Evolutionary conservation across 2,329 filamentous ascomycete species (phyloP), one percentile per base, ranked within the genome.

Genomic region (Apiospora marii): DNA sequence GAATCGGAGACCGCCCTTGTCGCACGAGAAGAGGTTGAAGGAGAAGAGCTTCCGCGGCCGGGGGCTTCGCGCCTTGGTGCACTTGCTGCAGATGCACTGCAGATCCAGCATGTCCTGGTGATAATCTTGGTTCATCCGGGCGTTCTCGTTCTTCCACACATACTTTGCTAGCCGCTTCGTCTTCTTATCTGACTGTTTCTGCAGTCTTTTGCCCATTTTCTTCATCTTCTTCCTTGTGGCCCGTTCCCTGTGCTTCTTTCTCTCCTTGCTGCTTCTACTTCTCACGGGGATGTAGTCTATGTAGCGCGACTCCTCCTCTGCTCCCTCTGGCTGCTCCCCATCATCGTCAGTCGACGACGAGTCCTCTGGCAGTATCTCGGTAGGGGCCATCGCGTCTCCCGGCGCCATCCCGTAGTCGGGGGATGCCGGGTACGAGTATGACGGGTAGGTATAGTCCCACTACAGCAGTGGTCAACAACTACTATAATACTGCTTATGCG

Each of bases 21-120:
- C 58, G 58, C 58, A 64, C 58, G 34, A 41, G 58, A 64, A 64
- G 58, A 64, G 58, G 22, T 64, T 64, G 34, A 64, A 64, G 10
- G 8, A 2, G 30, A 64, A 64, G 30, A 64, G 34, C 34, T 64
- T 64, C 22, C 19, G 37, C 58, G 58, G 58, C 16, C 34, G 58
- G 10, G 58, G 58, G 8, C 58, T 34, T 24, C 58, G 58, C 4
- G 58, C 34, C 12, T 19, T 41, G 10, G 58, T 22, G 58, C 58
- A 64, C 4, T 34, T 64, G 12, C 22, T 22, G 30, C 58, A 64
- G 58, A 22, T 64, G 5, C 58, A 64, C 19, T 64, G 30, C 58
- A 41, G 34, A 22, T 41, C 58, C 34, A 64, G 19, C 4, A 51
- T 5, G 19, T 64, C 19, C 22, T 41, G 19, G n/a, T 51, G n/a